Evolutionary conservation across 2,329 filamentous ascomycete genomes (phyloP), one percentile per base, ranked within the genome.

Genomic region (Pseudogymnoascus sp.): DNA sequence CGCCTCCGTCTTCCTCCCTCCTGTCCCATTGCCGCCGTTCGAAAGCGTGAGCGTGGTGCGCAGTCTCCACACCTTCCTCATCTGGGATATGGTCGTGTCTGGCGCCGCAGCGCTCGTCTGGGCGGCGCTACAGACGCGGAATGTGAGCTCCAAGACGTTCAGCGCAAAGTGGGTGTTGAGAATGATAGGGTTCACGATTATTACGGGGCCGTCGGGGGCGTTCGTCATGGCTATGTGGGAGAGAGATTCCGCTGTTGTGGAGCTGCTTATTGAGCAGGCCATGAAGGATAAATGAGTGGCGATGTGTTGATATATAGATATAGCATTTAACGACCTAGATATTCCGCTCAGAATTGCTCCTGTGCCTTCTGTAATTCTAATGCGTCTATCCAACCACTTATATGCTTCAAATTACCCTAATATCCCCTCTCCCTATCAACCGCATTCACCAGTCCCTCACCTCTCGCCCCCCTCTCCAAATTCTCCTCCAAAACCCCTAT

Each of bases 341-440:
- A 21, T 56, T 56, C 28, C 50, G 28, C 28, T 56, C 50, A 21
- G 50, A 56, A 56, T 56, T 21, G n/a, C 50, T 36, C n/a, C 25
- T 56, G 11, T 56, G n/a, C 28, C 11, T 34, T 36, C 16, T 18
- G 16, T 34, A 10, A 12, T 56, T 31, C n/a, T 56, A 56, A 14
- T 8, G 50, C 5, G 5, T 56, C n/a, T 31, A 56, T 34, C 25
- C 46, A 31, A 56, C 7, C 11, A 12, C 11, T 14, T 4, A 21
- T 16, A 42, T 14, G 21, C 21, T 25, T 14, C 21, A 25, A 46
- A 36, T 8, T 6, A 12, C 36, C 12, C 44, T 67, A 89, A 75
- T 89, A 89, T 4, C 85, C 87, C 71, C 78, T 83, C 68, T 79
- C 77, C 70, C 84, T 76, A 72, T 83, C 77, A 63, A 89, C 86